phyloP scores from a whole-genome alignment of 148 eudicot genomes.

The Spergularia bocconei region DNA sequence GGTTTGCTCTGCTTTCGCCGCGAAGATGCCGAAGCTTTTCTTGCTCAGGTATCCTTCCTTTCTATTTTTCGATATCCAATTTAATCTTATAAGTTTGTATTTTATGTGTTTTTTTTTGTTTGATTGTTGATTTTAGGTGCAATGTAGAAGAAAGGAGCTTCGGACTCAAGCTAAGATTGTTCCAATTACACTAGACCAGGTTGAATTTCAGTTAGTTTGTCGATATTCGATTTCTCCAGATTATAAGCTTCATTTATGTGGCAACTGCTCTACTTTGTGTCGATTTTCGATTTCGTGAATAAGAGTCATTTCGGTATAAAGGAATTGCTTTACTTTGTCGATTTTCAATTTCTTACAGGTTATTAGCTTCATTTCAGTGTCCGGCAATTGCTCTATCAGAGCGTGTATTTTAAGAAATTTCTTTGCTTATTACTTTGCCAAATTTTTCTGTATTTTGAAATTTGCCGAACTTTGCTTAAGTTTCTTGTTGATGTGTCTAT shows the following conservation, averaged over 20 bases:
- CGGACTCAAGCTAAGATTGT: constrained; percentile 76
- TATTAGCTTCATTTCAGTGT: too few species aligned
- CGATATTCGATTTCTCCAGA: too few species aligned
- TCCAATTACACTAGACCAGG: constrained; percentile 94
- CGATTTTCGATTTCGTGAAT: too few species aligned
- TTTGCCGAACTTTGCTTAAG: background rate
- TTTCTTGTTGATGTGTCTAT: background rate
- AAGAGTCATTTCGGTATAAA: background rate
- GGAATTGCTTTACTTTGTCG: background rate
- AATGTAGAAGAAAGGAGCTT: constrained; percentile 59
- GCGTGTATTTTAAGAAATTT: background rate
- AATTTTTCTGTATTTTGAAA: background rate
- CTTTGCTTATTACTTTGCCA: background rate
- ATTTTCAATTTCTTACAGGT: background rate
- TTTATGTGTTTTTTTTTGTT: background rate
- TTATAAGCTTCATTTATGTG: background rate
- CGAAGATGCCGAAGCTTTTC: constrained; percentile 87
- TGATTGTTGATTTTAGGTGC: constrained; percentile 46
- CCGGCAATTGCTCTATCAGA: background rate
- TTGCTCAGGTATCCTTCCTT: constrained; percentile 63
- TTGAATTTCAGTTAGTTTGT: constrained; percentile 11
- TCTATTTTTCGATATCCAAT: background rate
- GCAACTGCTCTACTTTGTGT: background rate
- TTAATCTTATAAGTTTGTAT: background rate
- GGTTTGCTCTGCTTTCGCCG: constrained; percentile 86